These are phyloP conservation scores for Eragrostis nindensis DNA, from an alignment of 176 grass and related monocot species.

Conservation along the genomic window DNA sequence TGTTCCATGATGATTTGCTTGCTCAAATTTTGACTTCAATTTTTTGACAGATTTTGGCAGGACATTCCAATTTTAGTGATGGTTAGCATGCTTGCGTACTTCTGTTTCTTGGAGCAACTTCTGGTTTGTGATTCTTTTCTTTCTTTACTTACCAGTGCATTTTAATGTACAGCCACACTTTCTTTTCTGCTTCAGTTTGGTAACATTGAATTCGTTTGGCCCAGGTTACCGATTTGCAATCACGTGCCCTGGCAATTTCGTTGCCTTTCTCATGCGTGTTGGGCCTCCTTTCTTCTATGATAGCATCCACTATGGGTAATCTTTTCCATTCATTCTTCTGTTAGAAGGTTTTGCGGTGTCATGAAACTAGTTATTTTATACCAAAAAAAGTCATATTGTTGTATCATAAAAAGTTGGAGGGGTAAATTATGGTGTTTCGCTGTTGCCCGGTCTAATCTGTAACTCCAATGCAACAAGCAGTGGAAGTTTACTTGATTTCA, in stretches of 20 bases:
- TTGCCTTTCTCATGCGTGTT: slow-evolving; percentile 97
- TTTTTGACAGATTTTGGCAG: slow-evolving; percentile 84
- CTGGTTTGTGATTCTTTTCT: slow-evolving; percentile 56
- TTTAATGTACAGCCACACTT: slow-evolving; percentile 8
- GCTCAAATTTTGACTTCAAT: slow-evolving; percentile 32
- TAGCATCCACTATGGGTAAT: slow-evolving; percentile 93
- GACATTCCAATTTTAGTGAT: slow-evolving; percentile 96
- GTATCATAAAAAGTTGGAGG: neutral
- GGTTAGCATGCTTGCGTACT: slow-evolving; percentile 99
- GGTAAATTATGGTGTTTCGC: neutral
- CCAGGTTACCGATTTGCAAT: slow-evolving; percentile 70
- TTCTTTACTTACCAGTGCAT: slow-evolving; percentile 29
- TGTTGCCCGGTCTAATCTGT: neutral
- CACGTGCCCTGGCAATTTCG: slow-evolving; percentile 80
- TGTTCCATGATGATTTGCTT: slow-evolving; percentile 3
- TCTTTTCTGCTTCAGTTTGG: slow-evolving; percentile 15
- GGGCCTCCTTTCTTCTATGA: slow-evolving; percentile 94
- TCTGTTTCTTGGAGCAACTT: slow-evolving; percentile 99
- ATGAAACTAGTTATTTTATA: slow-evolving; percentile 12
- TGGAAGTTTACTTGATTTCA: neutral
- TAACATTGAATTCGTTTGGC: slow-evolving; percentile 31
- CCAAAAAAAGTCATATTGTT: neutral
- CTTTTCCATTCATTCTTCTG: slow-evolving; percentile 16
- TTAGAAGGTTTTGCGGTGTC: neutral
- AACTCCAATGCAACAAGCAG: neutral